phyloP scores from a whole-genome alignment of 768 basidiomycete species.

The Hortiboletus campestris region DNA sequence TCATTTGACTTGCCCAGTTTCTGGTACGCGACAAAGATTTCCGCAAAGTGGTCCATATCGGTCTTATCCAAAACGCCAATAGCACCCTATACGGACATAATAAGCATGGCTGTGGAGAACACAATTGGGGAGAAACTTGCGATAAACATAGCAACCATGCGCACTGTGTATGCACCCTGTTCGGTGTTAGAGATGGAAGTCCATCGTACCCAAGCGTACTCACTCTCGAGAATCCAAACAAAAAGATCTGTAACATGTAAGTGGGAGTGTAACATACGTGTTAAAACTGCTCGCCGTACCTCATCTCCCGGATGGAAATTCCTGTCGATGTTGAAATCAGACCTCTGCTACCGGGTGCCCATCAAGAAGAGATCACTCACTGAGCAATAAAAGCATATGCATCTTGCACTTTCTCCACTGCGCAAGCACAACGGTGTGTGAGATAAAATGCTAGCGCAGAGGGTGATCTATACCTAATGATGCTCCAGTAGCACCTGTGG shows the following conservation, averaged over 20 bases:
- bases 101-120: background rate
- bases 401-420: conserved; percentile 74
- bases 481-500: conserved; percentile 59
- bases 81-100: conserved; percentile 45
- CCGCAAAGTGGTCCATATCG: conserved; percentile 71
- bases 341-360: background rate
- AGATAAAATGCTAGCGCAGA: background rate
- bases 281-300: conserved; percentile 33
- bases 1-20: conserved; percentile 56
- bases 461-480: conserved; percentile 46
- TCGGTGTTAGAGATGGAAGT: conserved; percentile 1
- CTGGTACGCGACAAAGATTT: conserved; percentile 61
- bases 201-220: conserved; percentile 9
- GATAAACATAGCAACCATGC: conserved; percentile 68
- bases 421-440: background rate
- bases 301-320: conserved; percentile 74
- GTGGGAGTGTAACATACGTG: background rate
- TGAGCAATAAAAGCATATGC: conserved; percentile 80
- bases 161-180: conserved; percentile 73
- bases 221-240: conserved; percentile 77
- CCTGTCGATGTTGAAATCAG: conserved; percentile 34
- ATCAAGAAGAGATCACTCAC: conserved; percentile 40
- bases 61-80: conserved; percentile 69
- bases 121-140: background rate
- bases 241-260: conserved; percentile 53